Percentiles rank a stretch among this genome's conserved stretches.
These are phyloP conservation scores for Vararia minispora DNA, from an alignment of 768 basidiomycete species.

Conservation along the genomic window DNA sequence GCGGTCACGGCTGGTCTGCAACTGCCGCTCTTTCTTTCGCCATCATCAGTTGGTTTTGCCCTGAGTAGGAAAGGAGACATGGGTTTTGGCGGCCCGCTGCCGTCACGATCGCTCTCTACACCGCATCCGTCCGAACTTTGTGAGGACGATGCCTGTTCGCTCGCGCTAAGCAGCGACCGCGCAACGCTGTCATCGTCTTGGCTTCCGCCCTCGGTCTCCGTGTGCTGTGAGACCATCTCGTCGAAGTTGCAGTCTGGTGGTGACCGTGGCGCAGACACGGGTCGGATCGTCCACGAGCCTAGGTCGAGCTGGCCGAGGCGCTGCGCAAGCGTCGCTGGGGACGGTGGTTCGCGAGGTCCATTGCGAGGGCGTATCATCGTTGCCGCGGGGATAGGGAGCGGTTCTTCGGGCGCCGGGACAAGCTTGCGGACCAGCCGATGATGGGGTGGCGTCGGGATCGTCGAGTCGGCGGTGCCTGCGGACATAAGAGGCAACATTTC, in stretches of 20 bases:
- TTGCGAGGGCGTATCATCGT: constrained; percentile 10
- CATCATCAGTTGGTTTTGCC: background rate
- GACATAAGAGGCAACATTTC: background rate
- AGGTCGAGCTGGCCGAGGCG: constrained; percentile 18
- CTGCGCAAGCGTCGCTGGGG: constrained; percentile 18
- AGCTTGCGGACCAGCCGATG: constrained; percentile 20
- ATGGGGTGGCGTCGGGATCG: constrained; percentile 40
- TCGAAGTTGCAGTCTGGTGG: no score
- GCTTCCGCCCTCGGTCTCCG: no score
- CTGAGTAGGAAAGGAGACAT: background rate
- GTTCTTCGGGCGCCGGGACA: constrained; percentile 15
- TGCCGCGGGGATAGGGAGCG: constrained; percentile 14
- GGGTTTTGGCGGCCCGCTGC: background rate
- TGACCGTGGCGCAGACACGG: constrained; percentile 3
- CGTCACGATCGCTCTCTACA: background rate
- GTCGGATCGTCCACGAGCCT: background rate
- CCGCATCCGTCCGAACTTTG: background rate
- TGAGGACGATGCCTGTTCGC: background rate
- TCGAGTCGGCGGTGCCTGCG: constrained; percentile 63
- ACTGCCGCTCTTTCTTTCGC: background rate
- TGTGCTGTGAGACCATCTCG: no score
- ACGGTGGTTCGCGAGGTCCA: constrained; percentile 20
- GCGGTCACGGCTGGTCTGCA: no score
- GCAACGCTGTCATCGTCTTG: constrained; percentile 9
- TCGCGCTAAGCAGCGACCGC: background rate